Evolutionary conservation across 1,139 yeast species (phyloP), one percentile per base, ranked within the genome.

Genomic region (Suhomyces taliae): DNA sequence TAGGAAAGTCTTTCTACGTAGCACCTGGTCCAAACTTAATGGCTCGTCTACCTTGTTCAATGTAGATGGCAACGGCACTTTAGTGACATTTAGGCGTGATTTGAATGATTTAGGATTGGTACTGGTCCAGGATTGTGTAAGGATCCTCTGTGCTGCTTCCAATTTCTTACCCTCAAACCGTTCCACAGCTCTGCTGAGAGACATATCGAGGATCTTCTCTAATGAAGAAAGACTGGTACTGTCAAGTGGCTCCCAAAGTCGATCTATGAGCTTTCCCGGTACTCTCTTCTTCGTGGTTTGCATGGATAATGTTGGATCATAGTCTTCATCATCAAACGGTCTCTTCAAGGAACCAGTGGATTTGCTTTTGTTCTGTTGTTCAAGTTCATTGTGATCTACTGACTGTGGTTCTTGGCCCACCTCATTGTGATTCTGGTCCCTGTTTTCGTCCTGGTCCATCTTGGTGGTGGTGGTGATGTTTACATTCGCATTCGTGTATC

Each of bases 171-270:
- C 55, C 46, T 40, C 51, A 46, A 61, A 69, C 36, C 67, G 53
- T 44, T 70, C 76, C 7, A 68, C 49, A 2, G 74, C 60, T 42
- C 63, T 69, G 37, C 57, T 60, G 32, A 70, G 49, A 12, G 72
- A 60, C 36, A 71, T 64, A 33, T 61, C 59, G 39, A 73, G 54
- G 27, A 74, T 62, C 19, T 61, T 58, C 35, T 64, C 67, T 26
- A 73, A 48, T 1, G 71, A 64, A 6, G 46, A 49, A 10, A 59
- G 38, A 1, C 62, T 51, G 2, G 51, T 48, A 3, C 45, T 36
- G 39, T 65, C 67, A 8, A 72, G 53, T 0, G 67, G 66, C 39
- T 64, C 67, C 78, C 78, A 74, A 27, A 64, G 59, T 43, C 59
- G 59, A 14, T 72, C 74, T 8, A 72, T 69, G 10, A 67, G 41